Percentiles rank a stretch among this genome's conserved stretches.
Evolutionary conservation across 306 rosid genomes (phyloP).

Genomic region (Oxytropis ochrocephala): DNA sequence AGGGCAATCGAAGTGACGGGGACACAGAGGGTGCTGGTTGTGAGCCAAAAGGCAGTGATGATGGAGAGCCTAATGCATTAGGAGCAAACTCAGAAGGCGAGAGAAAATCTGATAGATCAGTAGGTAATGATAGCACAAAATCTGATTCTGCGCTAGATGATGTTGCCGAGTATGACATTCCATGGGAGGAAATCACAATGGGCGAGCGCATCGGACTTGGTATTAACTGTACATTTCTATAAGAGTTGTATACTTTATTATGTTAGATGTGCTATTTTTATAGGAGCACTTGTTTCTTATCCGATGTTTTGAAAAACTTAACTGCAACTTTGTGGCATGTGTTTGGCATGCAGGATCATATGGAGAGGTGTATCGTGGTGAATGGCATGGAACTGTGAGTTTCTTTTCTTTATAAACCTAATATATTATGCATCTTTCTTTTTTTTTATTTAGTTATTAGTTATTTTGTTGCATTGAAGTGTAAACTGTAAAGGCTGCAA

Average conservation of each 20-base stretch:
- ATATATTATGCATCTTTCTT: not conserved
- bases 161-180: constrained; percentile 91
- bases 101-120: constrained; percentile 69
- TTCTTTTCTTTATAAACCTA: constrained; percentile 19
- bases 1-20: constrained; percentile 55
- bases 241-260: constrained; percentile 17
- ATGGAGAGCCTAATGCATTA: constrained; percentile 43
- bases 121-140: constrained; percentile 64
- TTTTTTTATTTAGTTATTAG: not conserved
- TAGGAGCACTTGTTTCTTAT: constrained; percentile 3
- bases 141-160: constrained; percentile 81
- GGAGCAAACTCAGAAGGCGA: constrained; percentile 65
- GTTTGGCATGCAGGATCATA: constrained; percentile 73
- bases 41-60: constrained; percentile 55
- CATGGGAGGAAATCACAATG: constrained; percentile 82
- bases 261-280: constrained; percentile 4
- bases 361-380: constrained; percentile 96
- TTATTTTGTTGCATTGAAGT: constrained; percentile 6
- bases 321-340: constrained; percentile 17
- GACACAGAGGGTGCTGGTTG: constrained; percentile 48
- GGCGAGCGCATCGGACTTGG: constrained; percentile 99
- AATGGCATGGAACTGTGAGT: constrained; percentile 98
- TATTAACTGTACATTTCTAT: constrained; percentile 39
- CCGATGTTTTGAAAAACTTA: constrained; percentile 11
- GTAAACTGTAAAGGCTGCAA: constrained; percentile 4